These are phyloP conservation scores for Vitis riparia DNA, from an alignment of 164 flowering plant genomes.

Conservation along the genomic window DNA sequence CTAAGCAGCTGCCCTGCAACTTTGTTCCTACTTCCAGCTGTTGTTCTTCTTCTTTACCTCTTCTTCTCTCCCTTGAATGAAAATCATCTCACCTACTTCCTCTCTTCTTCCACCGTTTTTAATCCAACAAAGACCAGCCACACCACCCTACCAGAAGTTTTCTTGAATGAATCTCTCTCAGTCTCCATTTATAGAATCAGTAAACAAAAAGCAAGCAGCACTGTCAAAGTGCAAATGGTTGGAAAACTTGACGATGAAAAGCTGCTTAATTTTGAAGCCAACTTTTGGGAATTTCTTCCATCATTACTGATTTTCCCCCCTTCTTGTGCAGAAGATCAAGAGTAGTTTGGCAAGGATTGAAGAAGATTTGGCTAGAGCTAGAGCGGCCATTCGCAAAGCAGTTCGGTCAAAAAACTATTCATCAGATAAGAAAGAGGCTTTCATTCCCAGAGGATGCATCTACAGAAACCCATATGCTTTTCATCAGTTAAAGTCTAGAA, in stretches of 20 bases:
- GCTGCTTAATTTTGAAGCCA: not conserved
- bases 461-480: conserved; percentile 56
- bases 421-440: conserved; percentile 26
- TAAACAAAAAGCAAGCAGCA: not conserved
- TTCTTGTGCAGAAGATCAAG: conserved; percentile 15
- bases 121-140: not conserved
- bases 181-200: not conserved
- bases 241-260: too few species aligned
- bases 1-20: conserved; percentile 2
- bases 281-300: not conserved
- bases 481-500: conserved; percentile 43
- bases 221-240: too few species aligned
- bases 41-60: conserved; percentile 13
- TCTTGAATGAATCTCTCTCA: not conserved
- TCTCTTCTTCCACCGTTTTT: not conserved
- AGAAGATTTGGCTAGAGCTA: conserved; percentile 41
- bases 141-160: not conserved
- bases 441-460: conserved; percentile 46
- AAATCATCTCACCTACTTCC: not conserved
- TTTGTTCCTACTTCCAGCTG: conserved; percentile 5
- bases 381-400: conserved; percentile 48
- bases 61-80: conserved; percentile 14
- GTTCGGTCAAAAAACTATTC: conserved; percentile 21
- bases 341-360: conserved; percentile 37
- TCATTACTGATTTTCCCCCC: not conserved